Conservation (phyloP, 2,329 filamentous ascomycete genomes). For the Aspergillus alliaceus region DNA sequence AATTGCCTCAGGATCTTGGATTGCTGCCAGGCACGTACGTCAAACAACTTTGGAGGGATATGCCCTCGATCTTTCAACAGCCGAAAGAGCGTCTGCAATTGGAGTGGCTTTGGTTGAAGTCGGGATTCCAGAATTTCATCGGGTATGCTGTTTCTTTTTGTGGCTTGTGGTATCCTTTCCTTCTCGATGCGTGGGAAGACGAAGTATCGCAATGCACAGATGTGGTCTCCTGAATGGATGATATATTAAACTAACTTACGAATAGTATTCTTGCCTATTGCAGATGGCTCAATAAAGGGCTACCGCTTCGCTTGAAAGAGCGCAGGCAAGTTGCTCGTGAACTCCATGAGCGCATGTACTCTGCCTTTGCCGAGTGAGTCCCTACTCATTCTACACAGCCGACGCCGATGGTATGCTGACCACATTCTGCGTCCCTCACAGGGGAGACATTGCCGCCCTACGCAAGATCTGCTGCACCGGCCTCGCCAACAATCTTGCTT, state of each 20-base stretch:
- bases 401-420: constrained; percentile 9
- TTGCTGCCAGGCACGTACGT: constrained; percentile 46
- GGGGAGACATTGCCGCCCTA: constrained; percentile 36
- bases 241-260: neutral
- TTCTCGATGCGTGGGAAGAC: neutral
- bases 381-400: constrained; percentile 12
- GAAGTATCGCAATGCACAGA: neutral
- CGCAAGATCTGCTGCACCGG: constrained; percentile 40
- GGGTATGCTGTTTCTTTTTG: constrained; percentile 26
- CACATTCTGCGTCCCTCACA: constrained; percentile 11
- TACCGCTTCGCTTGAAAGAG: constrained; percentile 36
- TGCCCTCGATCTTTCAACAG: constrained; percentile 41
- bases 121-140: constrained; percentile 32
- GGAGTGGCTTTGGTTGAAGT: constrained; percentile 43
- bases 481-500: constrained; percentile 34
- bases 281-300: constrained; percentile 32
- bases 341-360: constrained; percentile 50
- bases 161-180: neutral
- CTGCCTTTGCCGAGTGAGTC: constrained; percentile 46
- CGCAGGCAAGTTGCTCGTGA: constrained; percentile 38
- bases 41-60: constrained; percentile 37
- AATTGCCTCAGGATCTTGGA: constrained; percentile 47
- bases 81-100: constrained; percentile 36
- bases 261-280: constrained; percentile 32
- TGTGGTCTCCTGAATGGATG: neutral